A percentile compares a stretch with the other conserved stretches of the same genome.
Evolutionary conservation across 202 grass and related monocot genomes (phyloP).

Genomic region (Carex arenaria): DNA sequence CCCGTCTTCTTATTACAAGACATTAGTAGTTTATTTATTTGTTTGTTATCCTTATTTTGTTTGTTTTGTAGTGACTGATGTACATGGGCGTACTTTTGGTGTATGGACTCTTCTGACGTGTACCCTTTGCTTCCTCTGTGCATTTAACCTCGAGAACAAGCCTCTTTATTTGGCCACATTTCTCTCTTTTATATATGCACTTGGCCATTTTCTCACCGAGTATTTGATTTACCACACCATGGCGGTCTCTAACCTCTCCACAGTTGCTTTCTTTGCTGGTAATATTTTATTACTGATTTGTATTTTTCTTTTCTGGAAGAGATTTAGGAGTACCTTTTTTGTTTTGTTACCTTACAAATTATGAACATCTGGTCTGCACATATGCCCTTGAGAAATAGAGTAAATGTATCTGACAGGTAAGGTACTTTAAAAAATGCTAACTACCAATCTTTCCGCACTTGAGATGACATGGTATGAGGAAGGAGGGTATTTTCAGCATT

Average conservation of each 20-base stretch:
- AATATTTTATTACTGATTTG: conserved; percentile 4
- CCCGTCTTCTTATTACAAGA: background rate
- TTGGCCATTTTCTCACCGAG: conserved; percentile 87
- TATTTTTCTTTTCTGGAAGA: background rate
- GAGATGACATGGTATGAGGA: background rate
- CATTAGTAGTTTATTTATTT: background rate
- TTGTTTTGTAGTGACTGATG: conserved; percentile 67
- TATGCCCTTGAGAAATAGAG: background rate
- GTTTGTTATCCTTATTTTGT: background rate
- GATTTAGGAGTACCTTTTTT: background rate
- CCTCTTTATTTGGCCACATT: conserved; percentile 76
- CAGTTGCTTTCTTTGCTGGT: conserved; percentile 92
- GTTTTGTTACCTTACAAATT: background rate
- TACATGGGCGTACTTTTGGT: conserved; percentile 86
- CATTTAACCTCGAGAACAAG: conserved; percentile 78
- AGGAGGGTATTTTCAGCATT: background rate
- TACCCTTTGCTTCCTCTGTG: conserved; percentile 83
- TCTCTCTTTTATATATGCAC: conserved; percentile 73
- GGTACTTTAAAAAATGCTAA: background rate
- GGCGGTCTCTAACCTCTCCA: conserved; percentile 70
- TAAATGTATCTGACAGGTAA: background rate
- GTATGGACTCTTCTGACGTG: conserved; percentile 87
- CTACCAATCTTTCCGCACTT: background rate
- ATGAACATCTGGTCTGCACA: background rate
- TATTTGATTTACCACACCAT: conserved; percentile 84